These are phyloP conservation scores for Schwanniomyces polymorphus DNA, from an alignment of 805 yeast species.

Conservation along the genomic window DNA sequence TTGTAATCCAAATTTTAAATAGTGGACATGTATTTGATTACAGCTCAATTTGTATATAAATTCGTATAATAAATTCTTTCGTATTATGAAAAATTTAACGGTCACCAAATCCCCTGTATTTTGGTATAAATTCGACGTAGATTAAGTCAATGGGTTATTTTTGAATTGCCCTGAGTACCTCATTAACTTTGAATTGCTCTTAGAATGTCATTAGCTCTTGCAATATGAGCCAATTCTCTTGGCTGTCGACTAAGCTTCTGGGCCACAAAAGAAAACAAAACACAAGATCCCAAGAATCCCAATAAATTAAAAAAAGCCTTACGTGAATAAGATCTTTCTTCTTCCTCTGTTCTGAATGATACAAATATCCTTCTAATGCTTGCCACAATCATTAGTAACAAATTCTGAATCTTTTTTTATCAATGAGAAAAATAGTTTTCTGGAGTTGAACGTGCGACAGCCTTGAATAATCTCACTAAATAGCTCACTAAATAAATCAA, in stretches of 20 bases:
- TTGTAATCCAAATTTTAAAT: neutral
- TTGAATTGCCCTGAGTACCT: neutral
- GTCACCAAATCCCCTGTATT: too few species aligned
- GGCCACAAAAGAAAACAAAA: conserved; percentile 76
- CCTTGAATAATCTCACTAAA: neutral
- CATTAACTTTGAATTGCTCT: conserved; percentile 18
- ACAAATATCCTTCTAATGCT: conserved; percentile 78
- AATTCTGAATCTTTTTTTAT: neutral
- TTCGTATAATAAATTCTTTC: neutral
- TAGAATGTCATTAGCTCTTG: conserved; percentile 24
- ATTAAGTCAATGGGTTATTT: too few species aligned
- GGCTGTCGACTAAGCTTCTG: conserved; percentile 48
- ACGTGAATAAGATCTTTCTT: conserved; percentile 73
- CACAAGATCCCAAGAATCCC: conserved; percentile 82
- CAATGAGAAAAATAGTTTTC: neutral
- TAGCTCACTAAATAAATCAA: neutral
- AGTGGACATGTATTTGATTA: neutral
- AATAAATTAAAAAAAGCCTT: conserved; percentile 74
- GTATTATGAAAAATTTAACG: neutral
- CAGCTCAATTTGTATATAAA: neutral
- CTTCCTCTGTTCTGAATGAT: conserved; percentile 83
- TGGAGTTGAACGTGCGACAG: conserved; percentile 4
- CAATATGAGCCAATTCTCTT: conserved; percentile 28
- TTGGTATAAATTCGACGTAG: too few species aligned
- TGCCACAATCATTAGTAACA: conserved; percentile 54